A percentile compares a stretch with the other conserved stretches of the same genome.
Evolutionary conservation across 805 yeast species (phyloP).

Genomic region (Pachysolen tannophilus): DNA sequence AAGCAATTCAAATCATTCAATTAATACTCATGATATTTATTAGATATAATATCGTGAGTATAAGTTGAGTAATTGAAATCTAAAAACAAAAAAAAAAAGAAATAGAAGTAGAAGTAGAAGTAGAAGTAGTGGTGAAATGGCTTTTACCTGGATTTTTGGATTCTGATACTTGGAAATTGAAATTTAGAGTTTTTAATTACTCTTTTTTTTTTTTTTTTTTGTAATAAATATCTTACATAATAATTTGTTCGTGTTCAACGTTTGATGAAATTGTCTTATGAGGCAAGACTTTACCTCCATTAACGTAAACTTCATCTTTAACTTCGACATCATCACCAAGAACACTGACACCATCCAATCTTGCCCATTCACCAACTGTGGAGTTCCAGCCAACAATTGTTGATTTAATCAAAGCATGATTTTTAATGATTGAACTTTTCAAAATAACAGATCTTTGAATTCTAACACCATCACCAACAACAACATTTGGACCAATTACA

Average conservation of each 20-base stretch:
- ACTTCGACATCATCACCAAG: slow-evolving; percentile 98
- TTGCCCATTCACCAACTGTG: slow-evolving; percentile 97
- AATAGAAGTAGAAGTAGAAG: too few relatives aligned
- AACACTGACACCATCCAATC: slow-evolving; percentile 95
- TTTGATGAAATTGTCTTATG: slow-evolving; percentile 95
- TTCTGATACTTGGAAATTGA: too few relatives aligned
- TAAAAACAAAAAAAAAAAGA: too few relatives aligned
- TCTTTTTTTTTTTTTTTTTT: too few relatives aligned
- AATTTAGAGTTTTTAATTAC: too few relatives aligned
- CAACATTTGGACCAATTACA: slow-evolving; percentile 93
- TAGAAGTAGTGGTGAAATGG: too few relatives aligned
- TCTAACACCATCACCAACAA: slow-evolving; percentile 97
- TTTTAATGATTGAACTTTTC: slow-evolving; percentile 85
- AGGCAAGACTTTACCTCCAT: slow-evolving; percentile 98
- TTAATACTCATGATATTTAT: too few relatives aligned
- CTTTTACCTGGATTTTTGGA: too few relatives aligned
- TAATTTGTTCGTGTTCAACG: slow-evolving; percentile 96
- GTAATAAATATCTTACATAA: slow-evolving; percentile 72
- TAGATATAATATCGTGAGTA: too few relatives aligned
- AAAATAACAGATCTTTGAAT: slow-evolving; percentile 91
- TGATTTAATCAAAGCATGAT: slow-evolving; percentile 96
- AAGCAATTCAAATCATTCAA: too few relatives aligned
- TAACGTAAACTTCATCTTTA: slow-evolving; percentile 96
- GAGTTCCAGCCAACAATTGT: slow-evolving; percentile 99
- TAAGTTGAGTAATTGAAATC: too few relatives aligned